phyloP scores from a whole-genome alignment of 768 basidiomycete genomes.

The Serendipita sp. region DNA sequence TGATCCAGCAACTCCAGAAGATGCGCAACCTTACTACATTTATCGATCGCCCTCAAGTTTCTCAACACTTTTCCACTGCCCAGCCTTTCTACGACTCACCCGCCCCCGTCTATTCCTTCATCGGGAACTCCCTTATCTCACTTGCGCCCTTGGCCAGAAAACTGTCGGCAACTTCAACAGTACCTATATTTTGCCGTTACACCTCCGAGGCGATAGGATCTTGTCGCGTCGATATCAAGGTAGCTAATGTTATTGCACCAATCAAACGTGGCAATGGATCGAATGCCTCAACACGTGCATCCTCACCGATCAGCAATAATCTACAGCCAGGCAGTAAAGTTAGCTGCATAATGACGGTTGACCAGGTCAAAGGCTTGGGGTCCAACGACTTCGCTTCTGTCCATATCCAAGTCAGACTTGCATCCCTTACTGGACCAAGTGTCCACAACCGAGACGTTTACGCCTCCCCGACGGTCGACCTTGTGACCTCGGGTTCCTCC shows the following conservation, averaged over 20 bases:
- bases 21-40: slow-evolving; percentile 89
- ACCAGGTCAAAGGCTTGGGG: slow-evolving; percentile 75
- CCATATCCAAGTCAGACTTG: slow-evolving; percentile 77
- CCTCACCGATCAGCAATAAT: slow-evolving; percentile 52
- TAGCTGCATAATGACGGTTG: slow-evolving; percentile 69
- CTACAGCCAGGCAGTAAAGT: slow-evolving; percentile 66
- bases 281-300: slow-evolving; percentile 47
- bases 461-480: slow-evolving; percentile 55
- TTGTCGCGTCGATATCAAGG: slow-evolving; percentile 72
- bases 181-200: slow-evolving; percentile 86
- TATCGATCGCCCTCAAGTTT: slow-evolving; percentile 82
- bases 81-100: slow-evolving; percentile 86
- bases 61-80: slow-evolving; percentile 83
- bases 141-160: slow-evolving; percentile 65
- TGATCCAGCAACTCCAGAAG: slow-evolving; percentile 74
- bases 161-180: slow-evolving; percentile 52
- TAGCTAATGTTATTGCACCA: slow-evolving; percentile 50
- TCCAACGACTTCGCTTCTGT: slow-evolving; percentile 76
- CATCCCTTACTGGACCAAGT: slow-evolving; percentile 64
- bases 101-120: slow-evolving; percentile 78
- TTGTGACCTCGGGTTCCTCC: slow-evolving; percentile 51
- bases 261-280: slow-evolving; percentile 46
- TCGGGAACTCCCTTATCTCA: slow-evolving; percentile 73
- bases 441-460: slow-evolving; percentile 65
- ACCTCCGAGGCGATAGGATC: slow-evolving; percentile 92